phyloP scores from a whole-genome alignment of 2,329 filamentous ascomycete genomes.

The Epichloe hybrida region DNA sequence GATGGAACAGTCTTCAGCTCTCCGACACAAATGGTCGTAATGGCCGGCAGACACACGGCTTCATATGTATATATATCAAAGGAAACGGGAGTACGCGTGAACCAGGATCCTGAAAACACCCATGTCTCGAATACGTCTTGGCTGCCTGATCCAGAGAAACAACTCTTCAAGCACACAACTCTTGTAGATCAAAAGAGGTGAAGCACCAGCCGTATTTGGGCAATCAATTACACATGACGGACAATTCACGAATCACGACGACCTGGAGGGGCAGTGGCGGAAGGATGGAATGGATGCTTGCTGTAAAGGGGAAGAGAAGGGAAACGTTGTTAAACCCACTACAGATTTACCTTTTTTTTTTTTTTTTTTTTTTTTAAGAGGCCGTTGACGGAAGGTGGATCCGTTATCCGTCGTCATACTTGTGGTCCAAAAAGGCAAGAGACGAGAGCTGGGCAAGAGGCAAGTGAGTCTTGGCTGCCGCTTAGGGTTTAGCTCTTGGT shows the following conservation, averaged over 20 bases:
- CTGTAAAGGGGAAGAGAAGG: background rate
- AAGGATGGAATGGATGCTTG: background rate
- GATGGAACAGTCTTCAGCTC: too few species aligned
- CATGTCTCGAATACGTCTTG: background rate
- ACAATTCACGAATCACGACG: background rate
- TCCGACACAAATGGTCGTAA: too few species aligned
- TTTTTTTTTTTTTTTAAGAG: too few species aligned
- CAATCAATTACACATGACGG: background rate
- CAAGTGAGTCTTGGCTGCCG: constrained; percentile 9
- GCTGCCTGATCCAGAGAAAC: constrained; percentile 2
- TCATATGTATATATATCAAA: too few species aligned
- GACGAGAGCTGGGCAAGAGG: background rate
- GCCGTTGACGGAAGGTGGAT: background rate
- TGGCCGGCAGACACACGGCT: too few species aligned
- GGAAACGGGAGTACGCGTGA: too few species aligned
- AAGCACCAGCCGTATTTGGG: background rate
- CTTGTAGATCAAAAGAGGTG: background rate
- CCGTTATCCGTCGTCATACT: background rate
- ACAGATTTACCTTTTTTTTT: too few species aligned
- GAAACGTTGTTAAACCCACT: background rate
- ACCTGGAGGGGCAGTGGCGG: background rate
- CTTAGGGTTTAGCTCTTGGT: constrained; percentile 7
- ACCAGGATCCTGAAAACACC: background rate
- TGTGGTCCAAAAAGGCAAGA: background rate
- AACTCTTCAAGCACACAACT: background rate